Evolutionary conservation across 257 asterid species (phyloP).

Genomic region (Solanum medicagineum): DNA sequence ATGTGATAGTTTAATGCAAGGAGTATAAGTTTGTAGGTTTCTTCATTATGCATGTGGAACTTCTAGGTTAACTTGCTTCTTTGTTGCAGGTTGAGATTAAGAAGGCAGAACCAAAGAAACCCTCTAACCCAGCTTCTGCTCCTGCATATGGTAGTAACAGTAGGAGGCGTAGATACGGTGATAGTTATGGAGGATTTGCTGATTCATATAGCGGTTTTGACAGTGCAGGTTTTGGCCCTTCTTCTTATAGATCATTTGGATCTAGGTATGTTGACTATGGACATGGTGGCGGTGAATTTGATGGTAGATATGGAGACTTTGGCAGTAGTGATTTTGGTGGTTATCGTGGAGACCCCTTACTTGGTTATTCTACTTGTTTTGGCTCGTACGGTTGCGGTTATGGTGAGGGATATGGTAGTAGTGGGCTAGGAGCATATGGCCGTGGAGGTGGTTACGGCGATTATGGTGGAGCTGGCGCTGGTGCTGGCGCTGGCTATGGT

Average conservation of each 20-base stretch:
- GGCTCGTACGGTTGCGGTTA: slow-evolving; percentile 68
- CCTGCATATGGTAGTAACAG: slow-evolving; percentile 83
- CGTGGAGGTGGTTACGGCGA: slow-evolving; percentile 57
- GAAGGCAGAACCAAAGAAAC: slow-evolving; percentile 99
- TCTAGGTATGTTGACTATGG: slow-evolving; percentile 82
- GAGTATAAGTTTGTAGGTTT: background rate
- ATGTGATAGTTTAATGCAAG: background rate
- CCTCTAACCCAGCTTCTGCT: slow-evolving; percentile 82
- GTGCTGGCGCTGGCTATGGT: slow-evolving; percentile 62
- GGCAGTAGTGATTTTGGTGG: slow-evolving; percentile 61
- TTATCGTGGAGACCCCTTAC: slow-evolving; percentile 66
- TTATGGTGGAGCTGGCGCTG: slow-evolving; percentile 43
- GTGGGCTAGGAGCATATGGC: slow-evolving; percentile 75
- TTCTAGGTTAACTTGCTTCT: slow-evolving; percentile 93
- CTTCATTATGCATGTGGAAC: slow-evolving; percentile 26
- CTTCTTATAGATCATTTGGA: slow-evolving; percentile 84
- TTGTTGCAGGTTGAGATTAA: slow-evolving; percentile 99
- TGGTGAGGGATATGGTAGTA: slow-evolving; percentile 56
- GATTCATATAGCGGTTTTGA: slow-evolving; percentile 58
- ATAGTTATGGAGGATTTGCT: slow-evolving; percentile 66
- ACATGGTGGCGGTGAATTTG: slow-evolving; percentile 61
- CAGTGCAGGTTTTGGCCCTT: slow-evolving; percentile 79
- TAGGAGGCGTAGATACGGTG: slow-evolving; percentile 84
- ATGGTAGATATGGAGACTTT: slow-evolving; percentile 80
- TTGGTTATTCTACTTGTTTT: slow-evolving; percentile 66